Conservation (phyloP, 257 asterid species). For the Avicennia marina region DNA sequence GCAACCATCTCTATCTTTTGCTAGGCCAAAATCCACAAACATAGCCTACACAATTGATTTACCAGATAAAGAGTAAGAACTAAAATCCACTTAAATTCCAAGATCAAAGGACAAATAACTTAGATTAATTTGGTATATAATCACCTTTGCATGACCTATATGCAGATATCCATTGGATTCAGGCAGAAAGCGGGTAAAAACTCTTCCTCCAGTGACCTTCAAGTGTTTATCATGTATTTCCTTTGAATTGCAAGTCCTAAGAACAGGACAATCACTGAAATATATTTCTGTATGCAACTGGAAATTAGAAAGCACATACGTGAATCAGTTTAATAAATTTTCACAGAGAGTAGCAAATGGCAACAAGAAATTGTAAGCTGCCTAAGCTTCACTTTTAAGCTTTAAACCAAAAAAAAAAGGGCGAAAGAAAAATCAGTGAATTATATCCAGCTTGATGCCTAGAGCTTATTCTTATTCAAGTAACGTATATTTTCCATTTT, state of each 20-base stretch:
- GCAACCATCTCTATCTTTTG: slow-evolving; percentile 91
- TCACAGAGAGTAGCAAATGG: not conserved
- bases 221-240: slow-evolving; percentile 76
- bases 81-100: not conserved
- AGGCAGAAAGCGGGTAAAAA: slow-evolving; percentile 92
- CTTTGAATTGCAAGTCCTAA: slow-evolving; percentile 80
- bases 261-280: slow-evolving; percentile 84
- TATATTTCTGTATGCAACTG: slow-evolving; percentile 91
- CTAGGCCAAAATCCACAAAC: slow-evolving; percentile 97
- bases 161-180: slow-evolving; percentile 98
- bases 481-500: not conserved
- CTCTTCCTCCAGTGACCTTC: slow-evolving; percentile 69
- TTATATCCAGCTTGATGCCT: not conserved
- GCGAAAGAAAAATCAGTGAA: not conserved
- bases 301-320: not conserved
- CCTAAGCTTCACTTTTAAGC: not conserved
- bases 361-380: not conserved
- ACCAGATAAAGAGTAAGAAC: slow-evolving; percentile 1
- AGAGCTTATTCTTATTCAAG: not conserved
- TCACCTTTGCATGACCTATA: slow-evolving; percentile 97
- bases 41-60: slow-evolving; percentile 59
- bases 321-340: not conserved
- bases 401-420: too few relatives aligned
- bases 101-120: not conserved
- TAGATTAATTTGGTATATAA: not conserved